Evolutionary conservation across 306 rosid species (phyloP), one percentile per base, ranked within the genome.

Genomic region (Biancaea sappan): DNA sequence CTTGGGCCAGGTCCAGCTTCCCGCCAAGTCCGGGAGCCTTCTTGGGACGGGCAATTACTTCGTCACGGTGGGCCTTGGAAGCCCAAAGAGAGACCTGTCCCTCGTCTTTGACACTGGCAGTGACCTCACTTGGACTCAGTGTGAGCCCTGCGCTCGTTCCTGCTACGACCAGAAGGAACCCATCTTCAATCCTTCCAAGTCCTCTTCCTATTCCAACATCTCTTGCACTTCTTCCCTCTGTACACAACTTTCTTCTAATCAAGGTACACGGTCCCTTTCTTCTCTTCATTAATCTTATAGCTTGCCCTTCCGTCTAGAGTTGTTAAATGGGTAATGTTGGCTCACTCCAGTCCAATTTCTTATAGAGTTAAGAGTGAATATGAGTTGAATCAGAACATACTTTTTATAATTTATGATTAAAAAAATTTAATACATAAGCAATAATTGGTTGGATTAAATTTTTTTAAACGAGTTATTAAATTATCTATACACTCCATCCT

Each of bases 91-190:
- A 8, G 72, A 80, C 5, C 43, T 90, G 8, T 82, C 94, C 0
- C 92, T 92, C 3, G 26, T 73, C 15, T 90, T 92, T 67, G 96
- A 92, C 48, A 90, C 96, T 0, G 94, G 89, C 0, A 89, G 97
- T 58, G 91, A 85, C 37, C 82, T 89, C 12, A 86, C 96, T 19
- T 92, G 97, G 97, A 88, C 94, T 50, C 98, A 92, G 46, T 92
- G 98, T 16, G 1, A 79, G 51, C 98, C 98, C 0, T 92, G 98
- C 9, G 79, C 41, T 4, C 0, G 12, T 1, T 73, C 44, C 1
- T 92, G 98, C 73, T 92, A 90, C 54, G 26, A 69, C 4, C 98
- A 92, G 19, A 44, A 63, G 24, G 96, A 92, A 4, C 65, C 68
- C 0, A 86, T 79, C 15, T 88, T 75, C 47, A 73, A 87, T 22